Conservation (phyloP, 1,284 basidiomycete species). For the Sanghuangporus sanghuang region DNA sequence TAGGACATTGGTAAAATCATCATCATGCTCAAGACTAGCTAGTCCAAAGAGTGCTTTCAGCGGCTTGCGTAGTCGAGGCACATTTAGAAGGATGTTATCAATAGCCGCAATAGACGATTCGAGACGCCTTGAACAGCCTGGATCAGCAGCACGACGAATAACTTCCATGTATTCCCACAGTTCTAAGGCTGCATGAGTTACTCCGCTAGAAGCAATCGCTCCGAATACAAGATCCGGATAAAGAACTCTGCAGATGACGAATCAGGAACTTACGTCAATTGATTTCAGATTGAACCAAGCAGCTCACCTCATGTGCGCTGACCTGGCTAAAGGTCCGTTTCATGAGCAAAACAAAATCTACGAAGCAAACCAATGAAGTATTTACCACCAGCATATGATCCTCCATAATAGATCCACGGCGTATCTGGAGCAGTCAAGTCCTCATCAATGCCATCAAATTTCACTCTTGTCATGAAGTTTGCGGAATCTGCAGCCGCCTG, state of each 20-base stretch:
- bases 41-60: conserved; percentile 77
- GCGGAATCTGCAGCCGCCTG: conserved; percentile 92
- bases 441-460: conserved; percentile 68
- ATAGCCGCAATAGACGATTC: conserved; percentile 59
- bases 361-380: background rate
- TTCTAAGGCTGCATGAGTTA: conserved; percentile 67
- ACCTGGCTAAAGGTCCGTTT: conserved; percentile 48
- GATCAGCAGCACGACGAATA: conserved; percentile 72
- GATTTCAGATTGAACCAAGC: background rate
- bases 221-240: conserved; percentile 89
- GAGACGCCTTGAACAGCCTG: conserved; percentile 66
- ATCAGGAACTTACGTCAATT: background rate
- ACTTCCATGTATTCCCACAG: conserved; percentile 89
- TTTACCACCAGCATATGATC: conserved; percentile 75
- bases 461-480: conserved; percentile 81
- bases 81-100: conserved; percentile 50
- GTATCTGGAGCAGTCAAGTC: conserved; percentile 63
- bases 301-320: conserved; percentile 77
- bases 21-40: conserved; percentile 57
- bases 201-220: conserved; percentile 86
- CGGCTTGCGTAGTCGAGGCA: conserved; percentile 36
- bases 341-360: background rate
- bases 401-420: conserved; percentile 95
- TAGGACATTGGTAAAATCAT: conserved; percentile 74
- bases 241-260: conserved; percentile 36